These are phyloP conservation scores for Petunia axillaris DNA, from an alignment of 257 asterid genomes.

Conservation along the genomic window DNA sequence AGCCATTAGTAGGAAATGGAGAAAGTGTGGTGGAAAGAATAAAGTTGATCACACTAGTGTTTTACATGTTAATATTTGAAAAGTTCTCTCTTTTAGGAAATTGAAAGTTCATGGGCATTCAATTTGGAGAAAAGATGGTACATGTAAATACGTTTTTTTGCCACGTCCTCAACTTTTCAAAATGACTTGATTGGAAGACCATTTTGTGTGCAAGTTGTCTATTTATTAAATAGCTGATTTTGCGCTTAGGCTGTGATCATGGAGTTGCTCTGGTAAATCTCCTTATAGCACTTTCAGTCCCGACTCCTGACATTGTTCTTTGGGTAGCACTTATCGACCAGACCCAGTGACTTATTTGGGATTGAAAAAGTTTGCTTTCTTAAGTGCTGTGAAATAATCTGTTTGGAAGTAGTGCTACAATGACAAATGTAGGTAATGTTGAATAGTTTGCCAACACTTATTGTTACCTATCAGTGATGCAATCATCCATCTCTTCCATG, in stretches of 20 bases:
- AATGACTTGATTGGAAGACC: background rate
- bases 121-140: background rate
- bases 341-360: background rate
- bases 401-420: background rate
- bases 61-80: background rate
- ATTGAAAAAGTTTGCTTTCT: background rate
- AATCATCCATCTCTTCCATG: background rate
- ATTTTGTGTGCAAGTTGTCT: no score
- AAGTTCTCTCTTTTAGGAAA: background rate
- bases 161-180: background rate
- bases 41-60: background rate
- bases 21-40: background rate
- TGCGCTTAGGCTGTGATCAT: background rate
- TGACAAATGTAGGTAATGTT: conserved; percentile 1
- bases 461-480: background rate
- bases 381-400: no score
- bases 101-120: background rate
- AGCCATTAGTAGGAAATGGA: background rate
- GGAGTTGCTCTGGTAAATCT: conserved; percentile 7
- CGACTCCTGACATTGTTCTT: background rate
- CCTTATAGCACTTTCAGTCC: background rate
- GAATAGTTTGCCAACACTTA: background rate
- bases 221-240: background rate
- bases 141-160: background rate
- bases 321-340: background rate